These are phyloP conservation scores for Tympanopsis confertula DNA, from an alignment of 2,329 filamentous ascomycete genomes.

Conservation along the genomic window DNA sequence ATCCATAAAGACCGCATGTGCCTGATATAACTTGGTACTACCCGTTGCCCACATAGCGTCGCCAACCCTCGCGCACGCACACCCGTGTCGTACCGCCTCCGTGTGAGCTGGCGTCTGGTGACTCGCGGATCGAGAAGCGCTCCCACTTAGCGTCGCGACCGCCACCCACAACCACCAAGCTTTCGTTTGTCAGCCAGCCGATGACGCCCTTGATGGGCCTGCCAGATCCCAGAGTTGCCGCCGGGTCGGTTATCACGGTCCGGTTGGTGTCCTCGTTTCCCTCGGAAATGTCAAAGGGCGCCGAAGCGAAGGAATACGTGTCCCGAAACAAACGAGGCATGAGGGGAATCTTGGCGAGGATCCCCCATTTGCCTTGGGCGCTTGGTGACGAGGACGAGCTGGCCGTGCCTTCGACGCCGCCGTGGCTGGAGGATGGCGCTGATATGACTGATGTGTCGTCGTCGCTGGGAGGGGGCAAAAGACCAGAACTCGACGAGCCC, in stretches of 20 bases:
- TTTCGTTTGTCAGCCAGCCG: conserved; percentile 70
- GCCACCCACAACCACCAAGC: conserved; percentile 65
- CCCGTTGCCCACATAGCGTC: conserved; percentile 66
- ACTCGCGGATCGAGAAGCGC: conserved; percentile 68
- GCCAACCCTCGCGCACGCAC: conserved; percentile 69
- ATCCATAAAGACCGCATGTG: too few species aligned
- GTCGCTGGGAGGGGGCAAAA: conserved; percentile 4
- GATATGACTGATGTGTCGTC: conserved; percentile 6
- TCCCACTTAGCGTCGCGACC: conserved; percentile 79
- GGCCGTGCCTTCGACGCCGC: conserved; percentile 2
- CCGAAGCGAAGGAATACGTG: conserved; percentile 71
- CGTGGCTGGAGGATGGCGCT: conserved; percentile 7
- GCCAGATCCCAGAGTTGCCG: conserved; percentile 34
- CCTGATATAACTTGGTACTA: too few species aligned
- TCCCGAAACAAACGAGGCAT: conserved; percentile 84
- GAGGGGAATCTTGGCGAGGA: conserved; percentile 59
- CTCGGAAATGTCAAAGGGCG: conserved; percentile 73
- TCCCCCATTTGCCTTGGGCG: conserved; percentile 65
- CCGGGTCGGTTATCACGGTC: conserved; percentile 22
- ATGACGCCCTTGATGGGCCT: conserved; percentile 71
- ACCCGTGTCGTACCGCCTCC: too few species aligned
- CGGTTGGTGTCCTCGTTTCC: conserved; percentile 41
- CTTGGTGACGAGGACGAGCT: conserved; percentile 14
- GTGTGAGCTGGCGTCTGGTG: too few species aligned
- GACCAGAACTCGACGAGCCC: conserved; percentile 5